Base-by-base conservation (phyloP, 179 eudicot species). In the Vitellaria paradoxa region DNA sequence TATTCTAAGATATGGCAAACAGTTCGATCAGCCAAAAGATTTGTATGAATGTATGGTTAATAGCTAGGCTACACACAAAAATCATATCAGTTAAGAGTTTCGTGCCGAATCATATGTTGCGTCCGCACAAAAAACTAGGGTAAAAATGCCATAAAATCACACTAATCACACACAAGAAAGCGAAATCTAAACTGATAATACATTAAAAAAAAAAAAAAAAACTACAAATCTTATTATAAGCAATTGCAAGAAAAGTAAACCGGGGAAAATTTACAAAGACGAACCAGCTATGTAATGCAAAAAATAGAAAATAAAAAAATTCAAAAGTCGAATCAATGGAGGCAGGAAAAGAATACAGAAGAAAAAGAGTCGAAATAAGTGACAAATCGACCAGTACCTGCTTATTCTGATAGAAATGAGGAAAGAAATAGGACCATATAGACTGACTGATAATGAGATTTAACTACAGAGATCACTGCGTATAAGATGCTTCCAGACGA, bases 341-440 rank as follows among this genome's bases (percentile, higher is more conserved):
- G 13, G n/a, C 37, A 73, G 26, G 4, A 17, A 30, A 65, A 26
- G 18, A 65, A 65, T 11, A 52, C 60, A 18, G 17, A 56, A 26
- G 13, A 13, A 24, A 71, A 11, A 9, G 18, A 50, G 1, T 30
- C 17, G 37, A 52, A 21, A 37, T 7, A 45, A 76, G 78, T 0
- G 70, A 63, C 63, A 76, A 65, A n/a, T 65, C 64, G 63, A 50
- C 65, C 63, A 42, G 49, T 65, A 65, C 78, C 78, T 30, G 46
- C 74, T 53, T 71, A 53, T 52, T 71, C 62, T 14, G 62, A 53
- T 26, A 30, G 8, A 10, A 65, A 65, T 5, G 46, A 65, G 15
- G 37, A 7, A 24, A 7, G 55, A 30, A 8, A 53, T 15, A 26
- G 8, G 9, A 60, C 62, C 26, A 18, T 47, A 62, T 9, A 42